Conservation (phyloP, 2,329 filamentous ascomycete genomes). For the Fusarium brevicatenulatum region DNA sequence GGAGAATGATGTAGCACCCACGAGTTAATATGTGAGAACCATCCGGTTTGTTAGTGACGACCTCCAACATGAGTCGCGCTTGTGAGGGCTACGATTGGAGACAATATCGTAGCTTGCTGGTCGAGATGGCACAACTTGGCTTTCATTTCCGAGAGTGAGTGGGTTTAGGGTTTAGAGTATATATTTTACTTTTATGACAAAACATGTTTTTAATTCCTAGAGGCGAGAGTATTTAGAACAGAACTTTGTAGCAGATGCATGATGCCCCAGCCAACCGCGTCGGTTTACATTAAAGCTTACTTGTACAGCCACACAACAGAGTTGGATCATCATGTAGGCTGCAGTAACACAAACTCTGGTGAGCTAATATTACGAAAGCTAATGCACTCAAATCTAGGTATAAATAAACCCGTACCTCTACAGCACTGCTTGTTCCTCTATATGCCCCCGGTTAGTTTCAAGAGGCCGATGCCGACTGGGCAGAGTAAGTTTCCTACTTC, state of each 20-base stretch:
- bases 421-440: not conserved
- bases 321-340: not conserved
- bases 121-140: not conserved
- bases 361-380: no score
- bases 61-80: not conserved
- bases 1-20: no score
- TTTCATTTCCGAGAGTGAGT: not conserved
- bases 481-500: not conserved
- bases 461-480: no score
- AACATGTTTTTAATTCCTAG: no score
- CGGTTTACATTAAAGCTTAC: not conserved
- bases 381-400: not conserved
- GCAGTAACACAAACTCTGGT: not conserved
- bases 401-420: not conserved
- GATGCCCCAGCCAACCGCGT: not conserved
- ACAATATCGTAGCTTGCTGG: not conserved
- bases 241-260: not conserved
- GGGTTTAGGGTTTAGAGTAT: not conserved
- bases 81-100: not conserved
- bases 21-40: not conserved
- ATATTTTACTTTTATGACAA: not conserved
- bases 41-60: rapidly evolving
- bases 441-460: no score
- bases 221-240: not conserved
- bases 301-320: not conserved